phyloP scores from a whole-genome alignment of 768 basidiomycete genomes.

The Boletus fagicola region DNA sequence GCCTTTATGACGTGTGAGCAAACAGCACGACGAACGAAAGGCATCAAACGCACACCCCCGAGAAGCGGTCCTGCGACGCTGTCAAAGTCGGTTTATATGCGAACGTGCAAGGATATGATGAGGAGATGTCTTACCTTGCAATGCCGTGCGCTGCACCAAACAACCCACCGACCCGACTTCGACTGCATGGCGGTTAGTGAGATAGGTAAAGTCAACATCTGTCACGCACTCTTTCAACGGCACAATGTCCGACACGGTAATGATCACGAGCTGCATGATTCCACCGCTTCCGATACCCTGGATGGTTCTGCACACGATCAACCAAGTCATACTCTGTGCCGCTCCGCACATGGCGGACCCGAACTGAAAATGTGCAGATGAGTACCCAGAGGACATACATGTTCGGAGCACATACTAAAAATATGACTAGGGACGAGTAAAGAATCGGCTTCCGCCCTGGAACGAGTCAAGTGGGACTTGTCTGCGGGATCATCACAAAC shows the following conservation, averaged over 20 bases:
- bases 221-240: conserved; percentile 65
- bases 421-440: conserved; percentile 60
- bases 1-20: conserved; percentile 32
- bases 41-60: conserved; percentile 55
- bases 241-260: conserved; percentile 81
- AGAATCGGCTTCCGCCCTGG: conserved; percentile 69
- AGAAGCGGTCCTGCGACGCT: conserved; percentile 78
- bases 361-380: conserved; percentile 40
- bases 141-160: conserved; percentile 80
- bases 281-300: conserved; percentile 86
- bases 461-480: not conserved
- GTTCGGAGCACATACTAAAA: conserved; percentile 49
- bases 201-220: not conserved
- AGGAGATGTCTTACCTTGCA: conserved; percentile 38
- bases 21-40: not conserved
- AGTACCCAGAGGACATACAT: not conserved
- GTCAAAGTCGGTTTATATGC: not conserved
- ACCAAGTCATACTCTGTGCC: conserved; percentile 75
- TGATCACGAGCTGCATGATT: conserved; percentile 71
- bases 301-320: conserved; percentile 71
- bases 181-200: conserved; percentile 41
- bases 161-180: conserved; percentile 74
- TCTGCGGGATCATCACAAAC: not conserved
- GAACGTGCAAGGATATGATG: not conserved
- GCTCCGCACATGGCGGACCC: too few relatives aligned